These are phyloP conservation scores for Penicillium hordei DNA, from an alignment of 2,329 filamentous ascomycete species.

Conservation along the genomic window DNA sequence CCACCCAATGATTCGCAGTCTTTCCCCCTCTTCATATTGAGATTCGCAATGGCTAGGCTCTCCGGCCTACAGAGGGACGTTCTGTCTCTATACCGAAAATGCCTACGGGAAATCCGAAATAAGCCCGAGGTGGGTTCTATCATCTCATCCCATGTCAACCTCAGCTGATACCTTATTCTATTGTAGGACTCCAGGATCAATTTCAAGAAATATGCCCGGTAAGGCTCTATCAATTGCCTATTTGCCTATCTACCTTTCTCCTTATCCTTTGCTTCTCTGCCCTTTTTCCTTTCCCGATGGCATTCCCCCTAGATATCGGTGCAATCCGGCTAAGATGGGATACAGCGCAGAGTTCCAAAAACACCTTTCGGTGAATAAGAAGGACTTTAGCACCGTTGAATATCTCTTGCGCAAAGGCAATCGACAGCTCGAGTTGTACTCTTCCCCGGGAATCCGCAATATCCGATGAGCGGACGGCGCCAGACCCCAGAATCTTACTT, in stretches of 20 bases:
- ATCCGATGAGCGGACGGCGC: slow-evolving; percentile 46
- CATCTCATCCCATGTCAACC: background rate
- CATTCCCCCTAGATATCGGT: slow-evolving; percentile 6
- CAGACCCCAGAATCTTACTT: background rate
- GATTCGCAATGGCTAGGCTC: slow-evolving; percentile 48
- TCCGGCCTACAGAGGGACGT: slow-evolving; percentile 93
- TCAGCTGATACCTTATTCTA: slow-evolving; percentile 1
- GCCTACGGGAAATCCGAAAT: slow-evolving; percentile 74
- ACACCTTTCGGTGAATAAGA: slow-evolving; percentile 68
- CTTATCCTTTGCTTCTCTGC: slow-evolving; percentile 6
- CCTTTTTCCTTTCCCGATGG: slow-evolving; percentile 9
- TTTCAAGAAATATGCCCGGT: slow-evolving; percentile 47
- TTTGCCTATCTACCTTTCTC: background rate
- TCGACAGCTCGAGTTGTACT: slow-evolving; percentile 78
- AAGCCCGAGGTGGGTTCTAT: slow-evolving; percentile 67
- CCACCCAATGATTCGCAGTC: slow-evolving; percentile 11
- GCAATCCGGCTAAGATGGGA: slow-evolving; percentile 17
- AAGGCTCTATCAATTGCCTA: slow-evolving; percentile 13
- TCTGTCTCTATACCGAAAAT: slow-evolving; percentile 79
- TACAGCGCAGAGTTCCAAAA: slow-evolving; percentile 73
- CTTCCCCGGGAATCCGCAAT: slow-evolving; percentile 77
- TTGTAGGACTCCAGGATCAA: slow-evolving; percentile 43
- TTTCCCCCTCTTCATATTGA: slow-evolving; percentile 3
- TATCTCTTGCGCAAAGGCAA: slow-evolving; percentile 79
- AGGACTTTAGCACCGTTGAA: slow-evolving; percentile 83